These are phyloP conservation scores for Blastocystis sp. DNA, from an alignment of 352 stramenopile species.

Conservation along the genomic window DNA sequence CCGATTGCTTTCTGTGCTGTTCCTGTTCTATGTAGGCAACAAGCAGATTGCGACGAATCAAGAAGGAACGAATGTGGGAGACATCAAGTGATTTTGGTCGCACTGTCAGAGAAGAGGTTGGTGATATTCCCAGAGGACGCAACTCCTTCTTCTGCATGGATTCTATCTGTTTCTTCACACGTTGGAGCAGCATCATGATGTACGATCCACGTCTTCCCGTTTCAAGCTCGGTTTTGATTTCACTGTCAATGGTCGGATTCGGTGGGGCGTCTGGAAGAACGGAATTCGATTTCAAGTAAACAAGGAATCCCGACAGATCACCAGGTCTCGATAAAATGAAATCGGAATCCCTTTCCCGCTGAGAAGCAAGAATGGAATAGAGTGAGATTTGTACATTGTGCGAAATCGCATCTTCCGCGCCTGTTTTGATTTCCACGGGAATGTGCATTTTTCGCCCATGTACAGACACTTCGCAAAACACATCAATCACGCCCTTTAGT, in stretches of 20 bases:
- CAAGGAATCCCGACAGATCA: neutral
- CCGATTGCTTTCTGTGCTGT: neutral
- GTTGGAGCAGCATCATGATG: neutral
- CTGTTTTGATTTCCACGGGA: conserved; percentile 53
- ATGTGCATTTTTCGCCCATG: neutral
- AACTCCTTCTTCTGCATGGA: neutral
- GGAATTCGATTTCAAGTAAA: conserved; percentile 35
- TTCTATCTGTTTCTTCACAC: neutral
- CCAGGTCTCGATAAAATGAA: neutral
- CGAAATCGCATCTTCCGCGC: conserved; percentile 26
- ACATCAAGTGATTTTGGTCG: neutral
- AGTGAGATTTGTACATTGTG: conserved; percentile 7
- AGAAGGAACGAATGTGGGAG: neutral
- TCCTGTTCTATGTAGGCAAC: neutral
- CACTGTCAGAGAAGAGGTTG: neutral
- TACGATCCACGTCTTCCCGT: neutral
- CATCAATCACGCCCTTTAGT: conserved; percentile 54
- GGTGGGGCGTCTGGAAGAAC: neutral
- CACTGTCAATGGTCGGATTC: neutral
- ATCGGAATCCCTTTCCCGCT: neutral
- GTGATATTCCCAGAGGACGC: neutral
- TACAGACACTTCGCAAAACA: neutral
- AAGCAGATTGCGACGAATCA: conserved; percentile 25
- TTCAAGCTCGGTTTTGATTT: conserved; percentile 14
- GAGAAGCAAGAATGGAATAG: conserved; percentile 10